Conservation (phyloP, 2,329 filamentous ascomycete species). For the Coleophoma cylindrospora region DNA sequence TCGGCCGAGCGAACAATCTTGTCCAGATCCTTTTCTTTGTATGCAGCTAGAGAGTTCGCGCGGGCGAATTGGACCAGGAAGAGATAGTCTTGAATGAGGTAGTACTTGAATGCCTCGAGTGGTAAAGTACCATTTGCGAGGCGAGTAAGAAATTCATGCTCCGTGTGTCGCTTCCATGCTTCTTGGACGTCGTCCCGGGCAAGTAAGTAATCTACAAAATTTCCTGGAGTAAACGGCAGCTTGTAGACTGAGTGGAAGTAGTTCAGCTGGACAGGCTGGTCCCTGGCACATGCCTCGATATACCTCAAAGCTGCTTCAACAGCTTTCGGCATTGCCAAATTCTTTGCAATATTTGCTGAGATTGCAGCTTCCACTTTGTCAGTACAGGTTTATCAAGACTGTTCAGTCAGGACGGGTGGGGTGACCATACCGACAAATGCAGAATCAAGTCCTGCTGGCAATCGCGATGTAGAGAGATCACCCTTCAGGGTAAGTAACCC, state of each 20-base stretch:
- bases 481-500: too few species aligned
- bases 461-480: too few species aligned
- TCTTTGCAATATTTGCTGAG: constrained; percentile 60
- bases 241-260: constrained; percentile 67
- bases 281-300: constrained; percentile 61
- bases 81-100: constrained; percentile 84
- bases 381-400: neutral
- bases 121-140: constrained; percentile 71
- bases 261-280: constrained; percentile 65
- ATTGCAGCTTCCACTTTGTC: constrained; percentile 49
- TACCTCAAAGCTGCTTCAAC: constrained; percentile 61
- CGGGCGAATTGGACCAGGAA: constrained; percentile 78
- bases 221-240: constrained; percentile 64
- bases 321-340: constrained; percentile 47
- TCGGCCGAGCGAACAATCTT: constrained; percentile 62
- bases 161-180: constrained; percentile 68
- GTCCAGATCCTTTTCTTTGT: constrained; percentile 70
- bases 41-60: constrained; percentile 76
- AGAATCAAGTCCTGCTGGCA: neutral
- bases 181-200: constrained; percentile 63
- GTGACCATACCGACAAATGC: neutral
- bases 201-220: constrained; percentile 77
- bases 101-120: constrained; percentile 72
- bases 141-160: constrained; percentile 74
- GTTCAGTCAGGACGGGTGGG: too few species aligned